Evolutionary conservation across 2,329 filamentous ascomycete species (phyloP).

Genomic region (Madurella fahalii): DNA sequence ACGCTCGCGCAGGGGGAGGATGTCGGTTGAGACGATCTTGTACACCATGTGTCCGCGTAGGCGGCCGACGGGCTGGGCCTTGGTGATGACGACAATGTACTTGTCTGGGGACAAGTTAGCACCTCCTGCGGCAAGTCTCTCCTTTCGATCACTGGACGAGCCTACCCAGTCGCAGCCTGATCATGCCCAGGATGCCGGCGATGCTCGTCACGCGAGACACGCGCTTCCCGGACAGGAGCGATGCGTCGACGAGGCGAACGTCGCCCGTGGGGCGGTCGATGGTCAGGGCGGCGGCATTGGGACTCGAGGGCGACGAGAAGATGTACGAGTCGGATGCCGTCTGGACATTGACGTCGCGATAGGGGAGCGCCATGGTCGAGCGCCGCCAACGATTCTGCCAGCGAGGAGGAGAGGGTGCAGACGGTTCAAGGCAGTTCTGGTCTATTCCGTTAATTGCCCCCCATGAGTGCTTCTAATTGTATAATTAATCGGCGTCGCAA

Average conservation of each 20-base stretch:
- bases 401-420: background rate
- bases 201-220: constrained; percentile 77
- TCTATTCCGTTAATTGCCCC: background rate
- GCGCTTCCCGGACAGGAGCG: constrained; percentile 70
- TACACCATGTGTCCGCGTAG: constrained; percentile 96
- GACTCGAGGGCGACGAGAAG: constrained; percentile 92
- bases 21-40: constrained; percentile 85
- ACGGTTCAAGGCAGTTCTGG: background rate
- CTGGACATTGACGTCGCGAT: constrained; percentile 95
- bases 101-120: constrained; percentile 57
- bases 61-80: constrained; percentile 83
- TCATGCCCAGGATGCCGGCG: constrained; percentile 88
- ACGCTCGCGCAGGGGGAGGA: constrained; percentile 88
- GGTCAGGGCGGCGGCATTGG: constrained; percentile 79
- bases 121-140: background rate
- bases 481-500: no score
- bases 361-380: constrained; percentile 55
- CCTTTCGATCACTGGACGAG: no score
- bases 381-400: constrained; percentile 1
- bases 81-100: constrained; percentile 95
- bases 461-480: background rate
- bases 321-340: constrained; percentile 89
- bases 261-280: constrained; percentile 92
- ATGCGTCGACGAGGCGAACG: constrained; percentile 76
- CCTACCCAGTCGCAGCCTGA: constrained; percentile 86